phyloP scores from a whole-genome alignment of 495 filamentous ascomycete species.

The Chaetomium fimeti region DNA sequence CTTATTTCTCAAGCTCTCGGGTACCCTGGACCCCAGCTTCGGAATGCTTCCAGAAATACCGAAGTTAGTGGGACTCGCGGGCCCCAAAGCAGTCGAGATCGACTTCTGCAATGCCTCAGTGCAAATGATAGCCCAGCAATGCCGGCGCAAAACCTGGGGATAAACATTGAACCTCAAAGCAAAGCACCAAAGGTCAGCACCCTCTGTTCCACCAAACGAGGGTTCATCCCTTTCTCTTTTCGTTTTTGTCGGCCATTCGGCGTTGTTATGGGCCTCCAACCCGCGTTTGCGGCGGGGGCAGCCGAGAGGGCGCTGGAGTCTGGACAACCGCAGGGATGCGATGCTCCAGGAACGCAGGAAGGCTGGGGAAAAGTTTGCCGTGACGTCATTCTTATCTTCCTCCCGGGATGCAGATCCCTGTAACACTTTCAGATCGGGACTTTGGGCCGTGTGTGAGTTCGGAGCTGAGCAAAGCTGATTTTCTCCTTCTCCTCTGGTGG shows the following conservation, averaged over 20 bases:
- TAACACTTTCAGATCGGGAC: conserved; percentile 7
- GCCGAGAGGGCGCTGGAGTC: neutral
- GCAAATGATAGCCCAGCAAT: neutral
- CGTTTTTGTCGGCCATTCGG: neutral
- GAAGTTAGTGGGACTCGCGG: neutral
- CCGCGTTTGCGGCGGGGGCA: neutral
- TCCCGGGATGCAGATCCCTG: conserved; percentile 25
- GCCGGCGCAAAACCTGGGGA: too few species aligned
- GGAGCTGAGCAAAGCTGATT: neutral
- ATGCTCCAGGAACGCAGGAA: neutral
- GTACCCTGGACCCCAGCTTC: neutral
- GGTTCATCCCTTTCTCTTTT: neutral
- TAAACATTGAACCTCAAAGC: too few species aligned
- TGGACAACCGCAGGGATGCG: neutral
- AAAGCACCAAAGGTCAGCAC: too few species aligned
- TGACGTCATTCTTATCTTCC: conserved; percentile 24
- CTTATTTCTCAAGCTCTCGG: neutral
- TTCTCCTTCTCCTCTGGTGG: neutral
- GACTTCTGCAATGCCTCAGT: neutral
- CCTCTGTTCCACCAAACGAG: neutral
- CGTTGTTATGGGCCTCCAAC: conserved; percentile 3
- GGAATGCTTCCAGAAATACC: conserved; percentile 16
- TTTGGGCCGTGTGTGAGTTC: neutral
- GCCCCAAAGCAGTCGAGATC: neutral
- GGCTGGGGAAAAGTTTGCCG: conserved; percentile 2